phyloP scores from a whole-genome alignment of 2,329 filamentous ascomycete species.

The Apiospora phragmitis region DNA sequence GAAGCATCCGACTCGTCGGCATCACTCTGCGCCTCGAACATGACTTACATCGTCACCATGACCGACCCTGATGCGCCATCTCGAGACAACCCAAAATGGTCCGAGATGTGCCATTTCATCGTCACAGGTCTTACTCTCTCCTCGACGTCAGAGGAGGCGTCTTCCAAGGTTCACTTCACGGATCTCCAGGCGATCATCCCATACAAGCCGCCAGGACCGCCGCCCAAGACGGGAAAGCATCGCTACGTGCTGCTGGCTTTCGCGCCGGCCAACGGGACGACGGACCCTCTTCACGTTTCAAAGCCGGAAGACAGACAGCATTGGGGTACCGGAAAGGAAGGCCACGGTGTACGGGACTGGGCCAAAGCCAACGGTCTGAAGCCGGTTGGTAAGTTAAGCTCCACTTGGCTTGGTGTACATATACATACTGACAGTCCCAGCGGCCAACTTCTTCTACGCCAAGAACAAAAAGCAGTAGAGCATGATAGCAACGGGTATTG shows the following conservation, averaged over 20 bases:
- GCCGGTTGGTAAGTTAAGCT: conserved; percentile 39
- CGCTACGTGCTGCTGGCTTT: conserved; percentile 45
- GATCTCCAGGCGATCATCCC: conserved; percentile 37
- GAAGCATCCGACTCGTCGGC: conserved; percentile 19
- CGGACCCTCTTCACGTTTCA: conserved; percentile 32
- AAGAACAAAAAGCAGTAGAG: conserved; percentile 13
- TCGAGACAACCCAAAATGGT: conserved; percentile 42
- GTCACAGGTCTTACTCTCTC: conserved; percentile 32
- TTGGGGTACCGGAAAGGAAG: conserved; percentile 38
- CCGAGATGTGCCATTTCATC: conserved; percentile 49
- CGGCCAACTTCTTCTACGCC: conserved; percentile 15
- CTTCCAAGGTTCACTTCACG: conserved; percentile 19
- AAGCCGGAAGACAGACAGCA: conserved; percentile 39
- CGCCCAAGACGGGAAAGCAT: conserved; percentile 42
- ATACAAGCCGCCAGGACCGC: conserved; percentile 43
- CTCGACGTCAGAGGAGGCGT: conserved; percentile 18
- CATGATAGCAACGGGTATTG: not conserved
- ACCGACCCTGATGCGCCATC: conserved; percentile 47
- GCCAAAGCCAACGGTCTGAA: conserved; percentile 40
- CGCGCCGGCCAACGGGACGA: conserved; percentile 39
- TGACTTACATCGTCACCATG: conserved; percentile 34
- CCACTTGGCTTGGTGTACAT: not conserved
- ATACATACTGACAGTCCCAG: not conserved
- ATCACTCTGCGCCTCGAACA: conserved; percentile 11
- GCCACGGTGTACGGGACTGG: conserved; percentile 41